These are phyloP conservation scores for Cordyceps pruinosa DNA, from an alignment of 2,329 filamentous ascomycete genomes.

Conservation along the genomic window DNA sequence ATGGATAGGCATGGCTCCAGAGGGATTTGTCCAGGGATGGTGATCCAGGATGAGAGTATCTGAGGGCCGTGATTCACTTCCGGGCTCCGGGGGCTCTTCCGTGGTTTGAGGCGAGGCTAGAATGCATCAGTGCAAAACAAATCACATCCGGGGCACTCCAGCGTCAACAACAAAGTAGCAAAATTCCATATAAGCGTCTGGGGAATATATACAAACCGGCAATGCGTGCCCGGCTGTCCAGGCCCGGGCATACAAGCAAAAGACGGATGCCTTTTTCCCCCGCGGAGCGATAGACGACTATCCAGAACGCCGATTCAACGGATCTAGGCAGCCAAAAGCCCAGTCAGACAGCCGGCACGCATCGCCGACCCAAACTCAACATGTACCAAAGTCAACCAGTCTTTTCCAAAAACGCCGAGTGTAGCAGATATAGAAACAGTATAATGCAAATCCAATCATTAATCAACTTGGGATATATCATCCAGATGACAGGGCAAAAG, in stretches of 20 bases:
- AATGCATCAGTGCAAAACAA: conserved; percentile 2
- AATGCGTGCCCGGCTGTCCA: conserved; percentile 49
- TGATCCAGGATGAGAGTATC: not conserved
- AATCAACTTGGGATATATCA: not conserved
- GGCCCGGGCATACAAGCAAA: conserved; percentile 21
- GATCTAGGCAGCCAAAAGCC: not conserved
- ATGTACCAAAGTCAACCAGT: not conserved
- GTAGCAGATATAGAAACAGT: not conserved
- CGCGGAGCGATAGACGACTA: not conserved
- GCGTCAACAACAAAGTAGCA: conserved; percentile 11
- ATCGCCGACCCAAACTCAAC: conserved; percentile 2
- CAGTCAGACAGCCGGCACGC: not conserved
- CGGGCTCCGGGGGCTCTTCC: not conserved
- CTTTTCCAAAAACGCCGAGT: conserved; percentile 11
- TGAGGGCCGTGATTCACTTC: not conserved
- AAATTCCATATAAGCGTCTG: conserved; percentile 34
- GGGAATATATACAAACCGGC: conserved; percentile 47
- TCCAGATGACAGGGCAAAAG: not conserved
- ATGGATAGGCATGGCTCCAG: not conserved
- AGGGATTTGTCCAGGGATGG: too few species aligned
- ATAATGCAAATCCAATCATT: conserved; percentile 6
- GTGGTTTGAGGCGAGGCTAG: not conserved
- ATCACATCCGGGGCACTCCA: not conserved
- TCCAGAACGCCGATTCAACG: not conserved
- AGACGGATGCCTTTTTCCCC: not conserved